These are phyloP conservation scores for Prunus padus DNA, from an alignment of 306 rosid species.

Conservation along the genomic window DNA sequence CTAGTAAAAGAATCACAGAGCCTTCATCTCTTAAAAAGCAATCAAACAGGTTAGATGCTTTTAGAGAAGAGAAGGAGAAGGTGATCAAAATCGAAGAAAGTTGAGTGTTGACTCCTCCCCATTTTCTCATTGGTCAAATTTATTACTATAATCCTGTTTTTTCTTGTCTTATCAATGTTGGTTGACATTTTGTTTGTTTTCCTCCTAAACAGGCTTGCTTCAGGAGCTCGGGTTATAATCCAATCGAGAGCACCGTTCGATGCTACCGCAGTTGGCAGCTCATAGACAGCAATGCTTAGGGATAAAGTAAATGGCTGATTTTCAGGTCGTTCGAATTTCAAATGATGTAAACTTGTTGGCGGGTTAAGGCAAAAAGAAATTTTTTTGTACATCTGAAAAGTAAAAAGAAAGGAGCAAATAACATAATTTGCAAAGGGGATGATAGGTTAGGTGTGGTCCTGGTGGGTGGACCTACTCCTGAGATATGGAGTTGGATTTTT, in stretches of 20 bases:
- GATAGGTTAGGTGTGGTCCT: conserved; percentile 48
- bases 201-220: conserved; percentile 77
- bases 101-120: conserved; percentile 50
- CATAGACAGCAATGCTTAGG: conserved; percentile 22
- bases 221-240: conserved; percentile 95
- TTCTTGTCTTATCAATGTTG: conserved; percentile 16
- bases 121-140: conserved; percentile 18
- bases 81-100: conserved; percentile 91
- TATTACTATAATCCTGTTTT: neutral
- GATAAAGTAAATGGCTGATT: neutral
- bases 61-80: conserved; percentile 60
- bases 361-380: conserved; percentile 20
- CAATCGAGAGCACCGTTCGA: conserved; percentile 53
- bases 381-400: conserved; percentile 38
- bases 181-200: conserved; percentile 40
- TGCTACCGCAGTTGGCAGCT: conserved; percentile 32
- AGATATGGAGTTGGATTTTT: conserved; percentile 28
- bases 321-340: conserved; percentile 41
- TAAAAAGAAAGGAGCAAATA: conserved; percentile 33
- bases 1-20: conserved; percentile 53
- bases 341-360: conserved; percentile 35
- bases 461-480: conserved; percentile 40
- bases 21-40: conserved; percentile 43
- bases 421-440: conserved; percentile 31
- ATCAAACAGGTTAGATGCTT: conserved; percentile 51